These are phyloP conservation scores for Phialemoniopsis sp. DNA, from an alignment of 2,329 filamentous ascomycete species.

Conservation along the genomic window DNA sequence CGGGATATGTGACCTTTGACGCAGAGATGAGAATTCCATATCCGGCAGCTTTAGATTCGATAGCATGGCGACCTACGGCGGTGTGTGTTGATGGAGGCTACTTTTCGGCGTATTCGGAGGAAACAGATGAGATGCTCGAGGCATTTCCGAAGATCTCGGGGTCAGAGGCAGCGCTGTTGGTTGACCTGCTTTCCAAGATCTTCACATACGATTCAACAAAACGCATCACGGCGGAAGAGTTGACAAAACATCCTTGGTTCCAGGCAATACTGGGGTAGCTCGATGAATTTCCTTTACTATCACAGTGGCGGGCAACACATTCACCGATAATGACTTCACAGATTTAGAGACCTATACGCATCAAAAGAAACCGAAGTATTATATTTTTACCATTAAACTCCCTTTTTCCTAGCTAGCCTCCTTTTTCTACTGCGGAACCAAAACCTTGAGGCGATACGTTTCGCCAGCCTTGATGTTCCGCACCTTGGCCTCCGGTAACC, in stretches of 20 bases:
- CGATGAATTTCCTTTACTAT: no score
- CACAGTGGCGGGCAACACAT: no score
- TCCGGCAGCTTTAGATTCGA: constrained; percentile 3
- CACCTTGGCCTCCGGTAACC: constrained; percentile 33
- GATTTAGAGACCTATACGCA: no score
- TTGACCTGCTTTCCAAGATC: constrained; percentile 14
- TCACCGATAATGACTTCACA: no score
- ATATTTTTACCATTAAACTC: no score
- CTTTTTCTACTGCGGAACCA: constrained; percentile 7
- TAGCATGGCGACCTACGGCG: constrained; percentile 10
- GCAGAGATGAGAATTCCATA: constrained; percentile 6
- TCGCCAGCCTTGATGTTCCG: constrained; percentile 31
- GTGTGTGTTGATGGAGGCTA: constrained; percentile 8
- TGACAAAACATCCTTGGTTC: constrained; percentile 7
- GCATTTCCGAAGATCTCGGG: constrained; percentile 12
- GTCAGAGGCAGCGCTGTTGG: constrained; percentile 9
- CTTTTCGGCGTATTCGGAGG: constrained; percentile 8
- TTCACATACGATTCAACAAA: constrained; percentile 13
- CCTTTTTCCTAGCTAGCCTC: no score
- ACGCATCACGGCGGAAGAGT: constrained; percentile 5
- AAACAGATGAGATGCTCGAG: constrained; percentile 9
- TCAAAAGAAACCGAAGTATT: no score
- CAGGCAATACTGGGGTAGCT: no score
- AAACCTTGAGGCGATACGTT: constrained; percentile 39
- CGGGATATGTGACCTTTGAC: neutral